A percentile compares a stretch with the other conserved stretches of the same genome.
These are phyloP conservation scores for Solanum bukasovii DNA, from an alignment of 257 asterid genomes.

Conservation along the genomic window DNA sequence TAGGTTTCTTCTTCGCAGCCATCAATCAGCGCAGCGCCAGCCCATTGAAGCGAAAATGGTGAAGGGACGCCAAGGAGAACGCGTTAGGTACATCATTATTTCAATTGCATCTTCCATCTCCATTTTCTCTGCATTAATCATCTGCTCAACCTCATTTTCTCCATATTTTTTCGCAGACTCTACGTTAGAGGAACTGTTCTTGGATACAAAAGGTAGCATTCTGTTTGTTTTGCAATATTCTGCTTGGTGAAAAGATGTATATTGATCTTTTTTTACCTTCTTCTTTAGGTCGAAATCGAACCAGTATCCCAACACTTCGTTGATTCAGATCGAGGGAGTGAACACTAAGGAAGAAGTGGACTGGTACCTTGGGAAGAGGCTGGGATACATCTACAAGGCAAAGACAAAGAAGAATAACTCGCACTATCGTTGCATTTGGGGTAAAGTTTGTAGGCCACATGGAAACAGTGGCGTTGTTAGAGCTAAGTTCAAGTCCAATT, in stretches of 20 bases:
- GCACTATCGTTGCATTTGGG: conserved; percentile 64
- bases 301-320: conserved; percentile 60
- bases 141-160: not conserved
- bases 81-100: conserved; percentile 23
- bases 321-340: conserved; percentile 65
- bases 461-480: conserved; percentile 72
- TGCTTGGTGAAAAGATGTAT: not conserved
- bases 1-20: not conserved
- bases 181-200: conserved; percentile 61
- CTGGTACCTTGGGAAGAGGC: conserved; percentile 59
- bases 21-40: not conserved
- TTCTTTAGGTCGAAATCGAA: conserved; percentile 48
- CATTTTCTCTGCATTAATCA: not conserved
- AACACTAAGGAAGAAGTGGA: conserved; percentile 61
- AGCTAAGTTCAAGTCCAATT: conserved; percentile 60
- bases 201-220: conserved; percentile 47
- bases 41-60: conserved; percentile 22
- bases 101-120: not conserved
- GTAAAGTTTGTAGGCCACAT: conserved; percentile 53
- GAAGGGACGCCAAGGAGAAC: conserved; percentile 55
- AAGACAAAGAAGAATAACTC: conserved; percentile 52
- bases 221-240: not conserved
- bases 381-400: conserved; percentile 67
- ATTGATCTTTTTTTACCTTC: not conserved
- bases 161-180: conserved; percentile 10